These are phyloP conservation scores for Alternaria triticina DNA, from an alignment of 2,329 filamentous ascomycete species.

Conservation along the genomic window DNA sequence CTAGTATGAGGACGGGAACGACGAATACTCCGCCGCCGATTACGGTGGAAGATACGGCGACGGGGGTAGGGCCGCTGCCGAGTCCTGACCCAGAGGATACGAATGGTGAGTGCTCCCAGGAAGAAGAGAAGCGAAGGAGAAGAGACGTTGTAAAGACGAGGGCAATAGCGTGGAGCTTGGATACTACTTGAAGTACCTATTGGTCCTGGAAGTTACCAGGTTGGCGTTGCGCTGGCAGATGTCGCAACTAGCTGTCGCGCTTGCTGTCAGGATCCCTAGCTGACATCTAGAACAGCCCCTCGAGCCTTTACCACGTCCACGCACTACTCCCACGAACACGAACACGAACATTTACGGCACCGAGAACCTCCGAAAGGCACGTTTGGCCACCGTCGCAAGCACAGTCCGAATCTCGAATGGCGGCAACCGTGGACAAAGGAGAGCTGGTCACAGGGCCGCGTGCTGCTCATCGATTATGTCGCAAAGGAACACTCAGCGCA, in stretches of 20 bases:
- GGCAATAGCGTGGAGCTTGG: not conserved
- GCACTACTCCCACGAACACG: slow-evolving; percentile 13
- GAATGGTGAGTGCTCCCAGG: slow-evolving; percentile 13
- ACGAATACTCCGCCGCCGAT: slow-evolving; percentile 40
- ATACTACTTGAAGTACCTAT: not conserved
- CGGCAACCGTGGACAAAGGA: slow-evolving; percentile 45
- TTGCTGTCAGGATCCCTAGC: not conserved
- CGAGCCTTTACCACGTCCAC: slow-evolving; percentile 22
- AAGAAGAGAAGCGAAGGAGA: not conserved
- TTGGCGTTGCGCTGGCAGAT: not conserved
- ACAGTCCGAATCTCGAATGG: slow-evolving; percentile 48
- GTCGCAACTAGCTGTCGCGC: not conserved
- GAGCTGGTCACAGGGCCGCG: slow-evolving; percentile 52
- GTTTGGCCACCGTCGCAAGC: slow-evolving; percentile 37
- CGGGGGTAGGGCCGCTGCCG: slow-evolving; percentile 26
- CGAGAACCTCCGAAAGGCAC: slow-evolving; percentile 27
- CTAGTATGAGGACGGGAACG: slow-evolving; percentile 10
- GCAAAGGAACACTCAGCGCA: slow-evolving; percentile 45
- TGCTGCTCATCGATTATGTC: slow-evolving; percentile 61
- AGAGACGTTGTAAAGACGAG: not conserved
- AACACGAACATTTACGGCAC: slow-evolving; percentile 13
- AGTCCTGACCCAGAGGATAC: slow-evolving; percentile 27
- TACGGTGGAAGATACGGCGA: slow-evolving; percentile 43
- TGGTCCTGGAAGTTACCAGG: not conserved
- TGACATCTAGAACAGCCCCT: slow-evolving; percentile 19